These are phyloP conservation scores for Hemileccinum rubropunctum DNA, from an alignment of 768 basidiomycete species.

Conservation along the genomic window DNA sequence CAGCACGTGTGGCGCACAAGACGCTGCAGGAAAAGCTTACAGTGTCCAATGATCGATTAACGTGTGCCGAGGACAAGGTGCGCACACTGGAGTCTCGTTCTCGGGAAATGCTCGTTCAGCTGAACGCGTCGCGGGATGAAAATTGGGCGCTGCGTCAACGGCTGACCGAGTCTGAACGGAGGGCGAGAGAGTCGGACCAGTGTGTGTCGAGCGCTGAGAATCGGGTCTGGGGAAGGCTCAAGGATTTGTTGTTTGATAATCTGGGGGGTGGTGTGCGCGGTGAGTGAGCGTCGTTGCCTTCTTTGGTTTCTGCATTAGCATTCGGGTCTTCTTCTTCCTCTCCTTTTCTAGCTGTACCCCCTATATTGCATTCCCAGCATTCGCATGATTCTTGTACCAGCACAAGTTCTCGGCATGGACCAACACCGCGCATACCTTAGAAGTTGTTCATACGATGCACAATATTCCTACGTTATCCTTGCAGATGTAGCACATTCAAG, in stretches of 20 bases:
- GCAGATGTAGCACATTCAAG: constrained; percentile 20
- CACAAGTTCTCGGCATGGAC: constrained; percentile 23
- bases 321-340: not conserved
- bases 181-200: constrained; percentile 14
- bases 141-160: constrained; percentile 23
- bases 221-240: constrained; percentile 28
- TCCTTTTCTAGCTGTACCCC: constrained; percentile 12
- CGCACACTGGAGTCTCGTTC: constrained; percentile 21
- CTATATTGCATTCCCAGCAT: constrained; percentile 24
- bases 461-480: constrained; percentile 17
- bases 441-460: constrained; percentile 15
- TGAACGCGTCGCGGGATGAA: constrained; percentile 21
- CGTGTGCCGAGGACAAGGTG: constrained; percentile 14
- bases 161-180: constrained; percentile 22
- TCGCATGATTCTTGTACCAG: constrained; percentile 23
- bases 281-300: constrained; percentile 16
- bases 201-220: constrained; percentile 15
- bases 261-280: constrained; percentile 16
- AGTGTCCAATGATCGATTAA: constrained; percentile 12
- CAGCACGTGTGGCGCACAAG: constrained; percentile 12
- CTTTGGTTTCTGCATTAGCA: constrained; percentile 5
- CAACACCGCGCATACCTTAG: constrained; percentile 20
- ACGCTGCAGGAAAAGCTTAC: constrained; percentile 20
- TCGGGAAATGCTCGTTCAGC: constrained; percentile 13
- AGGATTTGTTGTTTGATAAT: constrained; percentile 29